phyloP scores from a whole-genome alignment of 1,139 yeast genomes.

The Candida dubliniensis region DNA sequence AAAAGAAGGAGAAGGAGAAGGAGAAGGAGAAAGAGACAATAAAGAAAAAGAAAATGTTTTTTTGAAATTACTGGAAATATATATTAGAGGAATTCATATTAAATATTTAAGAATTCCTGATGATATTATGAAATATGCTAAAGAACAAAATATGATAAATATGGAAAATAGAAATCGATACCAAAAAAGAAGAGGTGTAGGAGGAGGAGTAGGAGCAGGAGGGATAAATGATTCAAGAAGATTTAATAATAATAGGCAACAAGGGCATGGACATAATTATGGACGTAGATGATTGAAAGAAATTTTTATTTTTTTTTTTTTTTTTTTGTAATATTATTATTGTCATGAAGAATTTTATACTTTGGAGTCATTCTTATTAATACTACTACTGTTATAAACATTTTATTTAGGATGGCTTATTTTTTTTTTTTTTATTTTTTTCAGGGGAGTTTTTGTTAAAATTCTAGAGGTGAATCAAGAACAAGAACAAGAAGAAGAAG shows the following conservation, averaged over 20 bases:
- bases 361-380: too few relatives aligned
- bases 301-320: neutral
- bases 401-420: too few relatives aligned
- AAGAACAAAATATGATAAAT: constrained; percentile 59
- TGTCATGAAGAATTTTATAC: neutral
- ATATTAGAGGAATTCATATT: constrained; percentile 79
- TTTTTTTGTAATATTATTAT: neutral
- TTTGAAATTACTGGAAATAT: constrained; percentile 70
- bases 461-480: too few relatives aligned
- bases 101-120: constrained; percentile 50
- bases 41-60: too few relatives aligned
- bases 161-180: constrained; percentile 51
- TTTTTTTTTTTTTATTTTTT: too few relatives aligned
- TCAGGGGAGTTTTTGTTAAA: too few relatives aligned
- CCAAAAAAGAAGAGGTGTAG: constrained; percentile 40
- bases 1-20: too few relatives aligned
- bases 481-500: too few relatives aligned
- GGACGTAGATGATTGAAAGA: constrained; percentile 1
- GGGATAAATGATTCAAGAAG: constrained; percentile 1
- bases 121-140: constrained; percentile 77
- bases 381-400: too few relatives aligned
- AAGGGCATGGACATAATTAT: constrained; percentile 3
- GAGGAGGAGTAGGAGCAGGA: constrained; percentile 4
- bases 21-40: too few relatives aligned
- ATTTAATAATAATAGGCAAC: constrained; percentile 5